Conservation (phyloP, 1,139 yeast species). For the Yamadazyma dushanensis region DNA sequence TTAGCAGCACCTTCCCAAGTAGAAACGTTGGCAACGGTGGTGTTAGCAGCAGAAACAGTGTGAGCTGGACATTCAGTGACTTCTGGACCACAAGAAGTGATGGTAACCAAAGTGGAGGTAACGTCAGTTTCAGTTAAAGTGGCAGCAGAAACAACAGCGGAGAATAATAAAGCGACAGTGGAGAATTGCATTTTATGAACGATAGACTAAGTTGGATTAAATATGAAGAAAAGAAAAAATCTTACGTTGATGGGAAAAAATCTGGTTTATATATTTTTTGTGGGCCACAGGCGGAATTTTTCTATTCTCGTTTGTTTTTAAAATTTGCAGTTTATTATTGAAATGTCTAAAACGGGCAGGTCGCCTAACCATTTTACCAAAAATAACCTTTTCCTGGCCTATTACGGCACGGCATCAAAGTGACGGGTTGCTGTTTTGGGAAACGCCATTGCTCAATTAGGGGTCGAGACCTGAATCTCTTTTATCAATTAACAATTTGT, state of each 20-base stretch:
- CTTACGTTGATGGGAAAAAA: background rate
- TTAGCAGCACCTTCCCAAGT: slow-evolving; percentile 34
- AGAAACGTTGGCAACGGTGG: slow-evolving; percentile 34
- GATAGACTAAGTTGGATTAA: slow-evolving; percentile 22
- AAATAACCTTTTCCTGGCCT: background rate
- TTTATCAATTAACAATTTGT: too few relatives aligned
- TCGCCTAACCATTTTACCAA: slow-evolving; percentile 1
- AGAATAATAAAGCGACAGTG: slow-evolving; percentile 23
- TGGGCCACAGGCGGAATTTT: slow-evolving; percentile 1
- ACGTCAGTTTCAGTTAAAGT: slow-evolving; percentile 29
- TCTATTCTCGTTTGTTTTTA: slow-evolving; percentile 1
- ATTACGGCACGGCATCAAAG: background rate
- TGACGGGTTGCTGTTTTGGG: background rate
- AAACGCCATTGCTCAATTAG: slow-evolving; percentile 1
- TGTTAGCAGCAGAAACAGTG: slow-evolving; percentile 22
- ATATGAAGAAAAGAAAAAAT: slow-evolving; percentile 6
- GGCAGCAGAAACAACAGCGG: slow-evolving; percentile 38
- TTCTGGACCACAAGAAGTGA: slow-evolving; percentile 39
- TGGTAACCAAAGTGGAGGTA: slow-evolving; percentile 34
- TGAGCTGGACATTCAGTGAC: slow-evolving; percentile 46
- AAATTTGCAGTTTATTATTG: background rate
- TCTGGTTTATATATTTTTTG: slow-evolving; percentile 3
- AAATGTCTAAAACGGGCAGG: background rate
- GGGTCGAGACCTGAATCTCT: background rate
- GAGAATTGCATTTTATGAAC: slow-evolving; percentile 21